These are phyloP conservation scores for Vararia minispora DNA, from an alignment of 768 basidiomycete genomes.

Conservation along the genomic window DNA sequence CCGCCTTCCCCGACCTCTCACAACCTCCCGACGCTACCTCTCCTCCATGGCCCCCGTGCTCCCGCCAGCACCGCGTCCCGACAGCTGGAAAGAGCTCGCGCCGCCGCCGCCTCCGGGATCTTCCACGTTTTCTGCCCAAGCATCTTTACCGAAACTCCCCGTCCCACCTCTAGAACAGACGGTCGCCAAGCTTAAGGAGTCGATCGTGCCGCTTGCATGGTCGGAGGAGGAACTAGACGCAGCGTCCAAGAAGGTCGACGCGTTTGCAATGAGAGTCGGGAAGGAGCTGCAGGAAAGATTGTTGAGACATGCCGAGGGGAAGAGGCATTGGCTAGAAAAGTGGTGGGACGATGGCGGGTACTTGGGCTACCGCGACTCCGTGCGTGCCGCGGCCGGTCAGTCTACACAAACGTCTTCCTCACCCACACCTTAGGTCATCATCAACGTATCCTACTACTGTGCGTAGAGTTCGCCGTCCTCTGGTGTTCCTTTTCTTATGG, in stretches of 20 bases:
- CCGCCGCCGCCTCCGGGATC: constrained; percentile 42
- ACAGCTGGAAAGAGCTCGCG: constrained; percentile 63
- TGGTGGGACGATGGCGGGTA: constrained; percentile 93
- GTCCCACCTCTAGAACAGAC: constrained; percentile 61
- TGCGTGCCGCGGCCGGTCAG: constrained; percentile 23
- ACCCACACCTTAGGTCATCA: constrained; percentile 44
- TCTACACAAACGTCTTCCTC: background rate
- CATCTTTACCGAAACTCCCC: constrained; percentile 58
- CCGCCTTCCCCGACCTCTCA: no score
- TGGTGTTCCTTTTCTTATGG: background rate
- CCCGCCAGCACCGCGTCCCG: constrained; percentile 26
- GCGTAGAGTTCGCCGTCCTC: no score
- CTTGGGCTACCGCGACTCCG: constrained; percentile 77
- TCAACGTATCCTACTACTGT: constrained; percentile 96
- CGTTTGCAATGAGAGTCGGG: constrained; percentile 35
- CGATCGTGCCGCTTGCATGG: constrained; percentile 64
- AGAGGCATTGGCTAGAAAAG: constrained; percentile 76
- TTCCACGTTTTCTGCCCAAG: constrained; percentile 56
- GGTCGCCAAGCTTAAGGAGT: constrained; percentile 54
- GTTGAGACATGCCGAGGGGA: constrained; percentile 37
- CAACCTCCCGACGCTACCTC: no score
- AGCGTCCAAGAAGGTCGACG: constrained; percentile 52
- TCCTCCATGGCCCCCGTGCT: constrained; percentile 7
- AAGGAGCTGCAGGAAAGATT: constrained; percentile 56
- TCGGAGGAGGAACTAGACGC: constrained; percentile 44